phyloP scores from a whole-genome alignment of 257 asterid genomes.

The Solanum dulcamara region DNA sequence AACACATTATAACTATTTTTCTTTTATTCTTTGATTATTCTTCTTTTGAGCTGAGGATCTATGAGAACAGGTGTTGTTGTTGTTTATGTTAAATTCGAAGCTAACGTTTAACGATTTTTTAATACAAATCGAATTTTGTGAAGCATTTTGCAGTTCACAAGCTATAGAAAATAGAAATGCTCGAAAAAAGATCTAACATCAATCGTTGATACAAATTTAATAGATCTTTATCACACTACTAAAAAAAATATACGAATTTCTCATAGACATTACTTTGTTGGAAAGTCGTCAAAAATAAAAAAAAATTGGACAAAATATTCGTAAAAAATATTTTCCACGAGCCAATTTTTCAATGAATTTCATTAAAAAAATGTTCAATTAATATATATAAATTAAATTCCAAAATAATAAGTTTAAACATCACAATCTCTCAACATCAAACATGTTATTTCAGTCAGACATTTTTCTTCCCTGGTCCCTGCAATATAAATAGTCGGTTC shows the following conservation, averaged over 20 bases:
- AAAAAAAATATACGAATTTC: not conserved
- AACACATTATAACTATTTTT: no score
- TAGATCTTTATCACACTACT: not conserved
- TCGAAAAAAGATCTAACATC: not conserved
- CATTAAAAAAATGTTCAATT: not conserved
- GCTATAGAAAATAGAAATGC: not conserved
- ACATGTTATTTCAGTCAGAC: not conserved
- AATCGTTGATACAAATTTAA: not conserved
- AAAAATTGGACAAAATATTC: no score
- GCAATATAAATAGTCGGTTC: not conserved
- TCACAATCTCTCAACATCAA: not conserved
- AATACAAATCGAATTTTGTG: no score
- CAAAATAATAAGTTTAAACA: not conserved
- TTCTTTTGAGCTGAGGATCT: no score
- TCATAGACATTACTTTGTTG: not conserved
- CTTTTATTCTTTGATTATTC: no score
- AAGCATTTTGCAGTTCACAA: not conserved
- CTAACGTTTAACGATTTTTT: accelerated
- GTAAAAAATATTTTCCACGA: not conserved
- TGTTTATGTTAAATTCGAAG: no score
- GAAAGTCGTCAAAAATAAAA: not conserved
- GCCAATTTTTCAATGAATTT: not conserved
- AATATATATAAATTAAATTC: not conserved
- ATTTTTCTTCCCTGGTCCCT: not conserved
- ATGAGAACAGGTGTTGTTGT: no score